Evolutionary conservation across 2,329 filamentous ascomycete species (phyloP).

Genomic region (Neocucurbitaria cava): DNA sequence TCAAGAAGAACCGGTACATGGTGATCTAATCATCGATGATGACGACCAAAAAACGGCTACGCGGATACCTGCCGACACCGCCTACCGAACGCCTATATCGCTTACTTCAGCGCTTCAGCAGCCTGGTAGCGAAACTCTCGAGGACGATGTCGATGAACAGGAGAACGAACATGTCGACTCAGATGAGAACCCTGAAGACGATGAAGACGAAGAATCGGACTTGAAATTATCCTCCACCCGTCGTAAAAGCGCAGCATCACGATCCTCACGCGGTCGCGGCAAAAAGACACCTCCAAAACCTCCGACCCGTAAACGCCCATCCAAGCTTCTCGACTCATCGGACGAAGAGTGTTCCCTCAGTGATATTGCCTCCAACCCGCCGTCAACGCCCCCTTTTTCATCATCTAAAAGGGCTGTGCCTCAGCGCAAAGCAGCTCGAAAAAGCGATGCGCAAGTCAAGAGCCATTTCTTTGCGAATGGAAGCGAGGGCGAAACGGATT

Average conservation of each 20-base stretch:
- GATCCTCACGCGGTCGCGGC: not conserved
- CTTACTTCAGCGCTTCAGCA: constrained; percentile 41
- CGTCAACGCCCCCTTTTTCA: constrained; percentile 13
- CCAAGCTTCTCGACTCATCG: constrained; percentile 6
- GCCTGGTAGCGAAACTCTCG: constrained; percentile 5
- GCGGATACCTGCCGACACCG: constrained; percentile 11
- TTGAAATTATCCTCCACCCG: constrained; percentile 6
- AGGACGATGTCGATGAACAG: not conserved
- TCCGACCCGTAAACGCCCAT: constrained; percentile 14
- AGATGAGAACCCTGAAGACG: constrained; percentile 46
- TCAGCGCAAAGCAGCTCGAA: constrained; percentile 35
- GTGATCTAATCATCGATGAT: constrained; percentile 42
- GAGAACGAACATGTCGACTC: constrained; percentile 13
- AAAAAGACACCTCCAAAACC: constrained; percentile 10
- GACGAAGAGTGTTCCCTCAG: constrained; percentile 17
- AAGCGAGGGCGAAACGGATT: constrained; percentile 44
- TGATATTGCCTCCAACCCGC: constrained; percentile 11
- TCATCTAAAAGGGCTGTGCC: constrained; percentile 21
- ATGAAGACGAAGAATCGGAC: constrained; percentile 38
- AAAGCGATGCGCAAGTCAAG: constrained; percentile 39
- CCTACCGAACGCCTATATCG: constrained; percentile 44
- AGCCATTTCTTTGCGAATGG: constrained; percentile 43
- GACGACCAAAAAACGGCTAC: constrained; percentile 25
- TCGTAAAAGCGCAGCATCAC: constrained; percentile 9
- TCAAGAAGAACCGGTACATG: constrained; percentile 40